Conservation (phyloP, 2,329 filamentous ascomycete genomes). For the Byssothecium circinans region DNA sequence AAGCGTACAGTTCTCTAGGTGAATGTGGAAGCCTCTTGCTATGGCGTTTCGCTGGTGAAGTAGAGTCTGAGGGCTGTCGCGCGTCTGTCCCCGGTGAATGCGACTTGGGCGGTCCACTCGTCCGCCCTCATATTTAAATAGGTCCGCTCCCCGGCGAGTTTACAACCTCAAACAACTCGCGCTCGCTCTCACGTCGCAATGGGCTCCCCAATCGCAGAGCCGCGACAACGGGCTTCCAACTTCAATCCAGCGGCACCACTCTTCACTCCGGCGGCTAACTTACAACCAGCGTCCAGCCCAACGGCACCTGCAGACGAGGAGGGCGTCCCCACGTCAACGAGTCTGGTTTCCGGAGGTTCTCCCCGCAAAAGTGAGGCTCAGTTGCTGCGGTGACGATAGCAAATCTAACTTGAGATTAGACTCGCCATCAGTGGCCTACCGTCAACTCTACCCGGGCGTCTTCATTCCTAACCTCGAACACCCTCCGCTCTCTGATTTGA, state of each 20-base stretch:
- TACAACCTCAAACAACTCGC: too few relatives aligned
- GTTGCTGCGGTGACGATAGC: background rate
- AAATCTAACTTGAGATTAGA: background rate
- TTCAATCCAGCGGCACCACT: conserved; percentile 14
- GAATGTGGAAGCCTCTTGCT: background rate
- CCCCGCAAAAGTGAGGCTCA: background rate
- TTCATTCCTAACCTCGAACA: background rate
- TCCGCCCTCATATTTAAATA: too few relatives aligned
- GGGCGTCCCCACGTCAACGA: background rate
- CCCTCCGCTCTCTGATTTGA: background rate
- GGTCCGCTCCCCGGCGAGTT: too few relatives aligned
- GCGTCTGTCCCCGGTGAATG: background rate
- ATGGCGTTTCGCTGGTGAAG: background rate
- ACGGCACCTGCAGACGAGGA: background rate
- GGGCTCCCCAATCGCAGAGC: background rate
- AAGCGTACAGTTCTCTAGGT: background rate
- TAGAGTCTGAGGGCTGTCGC: background rate
- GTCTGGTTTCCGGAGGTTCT: background rate
- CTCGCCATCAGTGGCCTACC: background rate
- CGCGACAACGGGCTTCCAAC: background rate
- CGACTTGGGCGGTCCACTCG: background rate
- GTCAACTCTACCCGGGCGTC: background rate
- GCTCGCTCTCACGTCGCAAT: background rate
- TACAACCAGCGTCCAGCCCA: background rate
- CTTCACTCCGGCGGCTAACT: conserved; percentile 7